Evolutionary conservation across 768 basidiomycete species (phyloP).

Genomic region (Xerocomellus dryophilus): DNA sequence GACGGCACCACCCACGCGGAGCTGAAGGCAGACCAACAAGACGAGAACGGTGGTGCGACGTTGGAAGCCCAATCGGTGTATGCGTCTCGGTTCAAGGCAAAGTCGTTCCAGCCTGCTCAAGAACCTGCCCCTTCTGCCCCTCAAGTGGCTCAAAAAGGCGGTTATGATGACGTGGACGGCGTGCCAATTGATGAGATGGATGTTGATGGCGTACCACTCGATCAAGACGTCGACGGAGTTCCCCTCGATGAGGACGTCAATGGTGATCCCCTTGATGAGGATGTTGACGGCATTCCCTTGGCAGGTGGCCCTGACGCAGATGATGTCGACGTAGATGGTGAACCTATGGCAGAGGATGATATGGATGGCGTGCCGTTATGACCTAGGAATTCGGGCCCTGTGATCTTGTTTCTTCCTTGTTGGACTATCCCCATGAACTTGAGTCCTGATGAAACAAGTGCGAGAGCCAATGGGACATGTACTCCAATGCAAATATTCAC

Average conservation of each 20-base stretch:
- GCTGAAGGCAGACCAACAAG: conserved; percentile 28
- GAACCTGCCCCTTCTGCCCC: conserved; percentile 30
- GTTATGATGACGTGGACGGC: conserved; percentile 51
- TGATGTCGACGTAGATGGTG: conserved; percentile 25
- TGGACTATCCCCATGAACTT: not conserved
- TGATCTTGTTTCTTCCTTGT: not conserved
- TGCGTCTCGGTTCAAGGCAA: conserved; percentile 70
- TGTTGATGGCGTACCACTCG: conserved; percentile 47
- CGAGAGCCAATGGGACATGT: not conserved
- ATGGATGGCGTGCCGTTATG: conserved; percentile 41
- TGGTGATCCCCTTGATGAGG: conserved; percentile 30
- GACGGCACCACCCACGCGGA: conserved; percentile 51
- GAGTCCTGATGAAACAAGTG: not conserved
- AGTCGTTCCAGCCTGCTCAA: conserved; percentile 71
- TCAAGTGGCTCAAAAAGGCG: conserved; percentile 34
- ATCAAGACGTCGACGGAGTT: conserved; percentile 38
- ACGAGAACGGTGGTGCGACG: conserved; percentile 13
- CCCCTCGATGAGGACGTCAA: conserved; percentile 32
- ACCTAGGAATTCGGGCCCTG: not conserved
- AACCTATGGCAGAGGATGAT: conserved; percentile 34
- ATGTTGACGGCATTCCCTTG: conserved; percentile 41
- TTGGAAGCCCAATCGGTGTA: conserved; percentile 34
- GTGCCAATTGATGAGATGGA: conserved; percentile 49
- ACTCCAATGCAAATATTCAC: not conserved
- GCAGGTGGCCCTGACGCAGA: conserved; percentile 14